These are phyloP conservation scores for Rhodamnia argentea DNA, from an alignment of 345 rosid species.

Conservation along the genomic window DNA sequence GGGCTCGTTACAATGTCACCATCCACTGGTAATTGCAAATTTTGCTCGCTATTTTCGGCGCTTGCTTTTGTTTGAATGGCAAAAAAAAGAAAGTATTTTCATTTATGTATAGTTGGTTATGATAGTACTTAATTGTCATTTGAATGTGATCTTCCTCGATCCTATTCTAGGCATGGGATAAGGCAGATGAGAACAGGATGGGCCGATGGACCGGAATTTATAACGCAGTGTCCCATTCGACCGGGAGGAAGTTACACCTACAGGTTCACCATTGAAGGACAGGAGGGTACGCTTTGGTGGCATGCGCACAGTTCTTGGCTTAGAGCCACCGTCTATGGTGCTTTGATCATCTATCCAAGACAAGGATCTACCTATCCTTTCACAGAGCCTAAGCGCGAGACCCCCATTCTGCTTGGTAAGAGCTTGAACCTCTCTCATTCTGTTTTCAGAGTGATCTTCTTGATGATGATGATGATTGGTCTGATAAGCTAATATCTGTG, in stretches of 20 bases:
- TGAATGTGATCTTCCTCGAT: background rate
- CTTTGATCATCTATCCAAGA: constrained; percentile 56
- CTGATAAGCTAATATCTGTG: background rate
- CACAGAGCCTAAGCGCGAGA: constrained; percentile 50
- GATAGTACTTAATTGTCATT: background rate
- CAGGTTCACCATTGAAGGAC: constrained; percentile 73
- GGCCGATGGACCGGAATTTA: constrained; percentile 93
- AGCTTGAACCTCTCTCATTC: background rate
- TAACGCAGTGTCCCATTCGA: constrained; percentile 87
- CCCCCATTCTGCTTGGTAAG: constrained; percentile 63
- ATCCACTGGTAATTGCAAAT: constrained; percentile 66
- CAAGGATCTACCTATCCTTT: constrained; percentile 60
- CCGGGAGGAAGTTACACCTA: constrained; percentile 77
- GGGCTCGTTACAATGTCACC: constrained; percentile 56
- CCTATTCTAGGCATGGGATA: constrained; percentile 59
- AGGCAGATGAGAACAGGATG: constrained; percentile 76
- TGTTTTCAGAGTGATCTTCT: background rate
- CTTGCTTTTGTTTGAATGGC: background rate
- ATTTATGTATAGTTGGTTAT: background rate
- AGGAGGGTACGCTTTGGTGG: constrained; percentile 95
- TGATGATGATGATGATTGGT: background rate
- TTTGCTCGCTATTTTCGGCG: background rate
- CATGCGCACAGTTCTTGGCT: constrained; percentile 98
- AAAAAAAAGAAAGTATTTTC: background rate
- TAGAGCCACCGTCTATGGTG: constrained; percentile 87